These are phyloP conservation scores for Boletellus deceptivus DNA, from an alignment of 1,284 basidiomycete genomes.

Conservation along the genomic window DNA sequence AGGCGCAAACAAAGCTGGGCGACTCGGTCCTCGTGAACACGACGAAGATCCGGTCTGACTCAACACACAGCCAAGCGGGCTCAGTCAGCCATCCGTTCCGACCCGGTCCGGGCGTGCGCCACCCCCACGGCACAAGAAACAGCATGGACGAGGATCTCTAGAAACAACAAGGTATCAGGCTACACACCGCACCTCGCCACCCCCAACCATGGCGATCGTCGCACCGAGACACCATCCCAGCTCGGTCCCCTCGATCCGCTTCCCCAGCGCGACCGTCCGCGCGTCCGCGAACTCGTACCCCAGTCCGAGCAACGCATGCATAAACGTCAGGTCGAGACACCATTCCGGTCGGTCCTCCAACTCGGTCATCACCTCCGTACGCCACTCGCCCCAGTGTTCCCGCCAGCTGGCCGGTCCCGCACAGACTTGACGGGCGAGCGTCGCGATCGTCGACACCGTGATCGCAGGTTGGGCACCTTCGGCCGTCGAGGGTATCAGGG, in stretches of 20 bases:
- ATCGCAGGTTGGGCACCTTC: conserved; percentile 34
- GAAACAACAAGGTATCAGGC: conserved; percentile 20
- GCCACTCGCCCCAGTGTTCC: conserved; percentile 46
- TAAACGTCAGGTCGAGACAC: conserved; percentile 95
- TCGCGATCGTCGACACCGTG: conserved; percentile 61
- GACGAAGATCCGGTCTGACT: too few species aligned
- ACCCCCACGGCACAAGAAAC: too few species aligned
- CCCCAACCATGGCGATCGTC: conserved; percentile 71
- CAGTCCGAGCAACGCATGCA: conserved; percentile 83
- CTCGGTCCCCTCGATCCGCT: conserved; percentile 90
- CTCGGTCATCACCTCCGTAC: conserved; percentile 66
- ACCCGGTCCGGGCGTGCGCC: too few species aligned
- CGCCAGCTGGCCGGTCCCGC: conserved; percentile 64
- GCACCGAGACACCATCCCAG: conserved; percentile 94
- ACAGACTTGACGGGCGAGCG: conserved; percentile 72
- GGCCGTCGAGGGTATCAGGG: conserved; percentile 55
- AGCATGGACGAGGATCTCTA: too few species aligned
- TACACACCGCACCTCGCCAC: conserved; percentile 55
- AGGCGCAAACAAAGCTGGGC: too few species aligned
- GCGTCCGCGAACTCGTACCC: conserved; percentile 79
- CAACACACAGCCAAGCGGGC: too few species aligned
- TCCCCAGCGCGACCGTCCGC: conserved; percentile 76
- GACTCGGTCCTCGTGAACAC: too few species aligned
- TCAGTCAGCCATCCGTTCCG: too few species aligned
- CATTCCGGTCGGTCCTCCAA: conserved; percentile 86